phyloP scores from a whole-genome alignment of 352 stramenopile species.

The Pythium grandisporangium region DNA sequence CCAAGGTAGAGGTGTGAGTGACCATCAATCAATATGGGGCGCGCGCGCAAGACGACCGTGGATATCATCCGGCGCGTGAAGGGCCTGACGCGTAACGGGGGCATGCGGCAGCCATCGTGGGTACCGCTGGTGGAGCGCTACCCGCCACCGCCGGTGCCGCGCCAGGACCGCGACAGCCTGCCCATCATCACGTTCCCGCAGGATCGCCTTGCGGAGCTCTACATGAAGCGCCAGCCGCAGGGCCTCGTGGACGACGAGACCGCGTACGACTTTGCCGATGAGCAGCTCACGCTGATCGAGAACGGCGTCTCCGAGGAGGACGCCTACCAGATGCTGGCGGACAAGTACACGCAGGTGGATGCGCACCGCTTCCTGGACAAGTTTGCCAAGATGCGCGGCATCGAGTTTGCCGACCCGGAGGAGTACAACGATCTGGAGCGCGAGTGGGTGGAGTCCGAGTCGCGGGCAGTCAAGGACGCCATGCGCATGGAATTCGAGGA shows the following conservation, averaged over 20 bases:
- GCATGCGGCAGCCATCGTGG: constrained; percentile 65
- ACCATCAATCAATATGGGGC: constrained; percentile 33
- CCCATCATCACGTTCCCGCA: constrained; percentile 79
- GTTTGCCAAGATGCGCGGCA: constrained; percentile 69
- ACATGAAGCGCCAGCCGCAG: constrained; percentile 62
- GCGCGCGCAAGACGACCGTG: constrained; percentile 65
- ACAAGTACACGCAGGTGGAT: constrained; percentile 83
- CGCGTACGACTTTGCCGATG: constrained; percentile 81
- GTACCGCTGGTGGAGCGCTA: constrained; percentile 69
- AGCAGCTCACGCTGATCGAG: constrained; percentile 81
- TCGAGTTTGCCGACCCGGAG: constrained; percentile 62
- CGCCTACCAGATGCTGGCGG: constrained; percentile 66
- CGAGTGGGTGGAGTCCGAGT: constrained; percentile 74
- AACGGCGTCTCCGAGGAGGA: constrained; percentile 72
- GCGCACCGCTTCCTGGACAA: constrained; percentile 76
- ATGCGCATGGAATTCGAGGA: constrained; percentile 83
- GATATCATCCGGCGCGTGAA: constrained; percentile 76
- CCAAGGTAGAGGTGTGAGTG: too few relatives aligned
- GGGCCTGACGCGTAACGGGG: constrained; percentile 67
- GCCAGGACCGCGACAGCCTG: constrained; percentile 63
- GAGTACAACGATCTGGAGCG: constrained; percentile 80
- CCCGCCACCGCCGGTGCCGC: constrained; percentile 61
- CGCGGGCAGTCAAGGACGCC: constrained; percentile 70
- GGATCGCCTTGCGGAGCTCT: constrained; percentile 75
- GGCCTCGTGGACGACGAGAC: constrained; percentile 68